Evolutionary conservation across 2,329 filamentous ascomycete genomes (phyloP).

Genomic region (Ophiosphaerella narmari): DNA sequence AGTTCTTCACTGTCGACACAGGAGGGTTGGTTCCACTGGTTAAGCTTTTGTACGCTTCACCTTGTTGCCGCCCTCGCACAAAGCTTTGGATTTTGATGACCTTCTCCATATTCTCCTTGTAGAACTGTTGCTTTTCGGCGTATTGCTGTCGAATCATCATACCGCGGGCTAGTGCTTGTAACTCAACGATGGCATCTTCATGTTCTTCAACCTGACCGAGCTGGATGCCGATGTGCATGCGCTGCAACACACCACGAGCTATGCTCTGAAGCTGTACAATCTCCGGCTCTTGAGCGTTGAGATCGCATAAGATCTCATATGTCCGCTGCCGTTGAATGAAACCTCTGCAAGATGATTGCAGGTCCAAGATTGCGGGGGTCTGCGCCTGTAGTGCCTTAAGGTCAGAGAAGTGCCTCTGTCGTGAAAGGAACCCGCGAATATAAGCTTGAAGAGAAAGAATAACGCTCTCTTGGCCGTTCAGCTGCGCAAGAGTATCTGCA

Average conservation of each 20-base stretch:
- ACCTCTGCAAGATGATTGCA: conserved; percentile 73
- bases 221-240: conserved; percentile 73
- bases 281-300: conserved; percentile 70
- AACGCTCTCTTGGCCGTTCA: conserved; percentile 51
- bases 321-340: conserved; percentile 66
- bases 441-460: conserved; percentile 59
- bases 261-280: conserved; percentile 75
- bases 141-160: conserved; percentile 76
- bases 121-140: conserved; percentile 83
- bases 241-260: conserved; percentile 76
- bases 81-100: conserved; percentile 99
- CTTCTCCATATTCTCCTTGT: conserved; percentile 96
- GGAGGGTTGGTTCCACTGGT: conserved; percentile 96
- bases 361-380: conserved; percentile 59
- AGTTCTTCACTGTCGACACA: conserved; percentile 95
- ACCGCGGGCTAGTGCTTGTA: conserved; percentile 76
- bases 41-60: conserved; percentile 96
- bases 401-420: conserved; percentile 51
- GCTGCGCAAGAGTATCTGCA: conserved; percentile 39
- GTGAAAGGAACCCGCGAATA: conserved; percentile 54
- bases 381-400: conserved; percentile 62
- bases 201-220: conserved; percentile 80
- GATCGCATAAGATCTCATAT: conserved; percentile 67
- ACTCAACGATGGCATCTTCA: conserved; percentile 73
- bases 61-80: conserved; percentile 90